Percentiles rank a stretch among this genome's conserved stretches.
Evolutionary conservation across 495 filamentous ascomycete genomes (phyloP).

Genomic region (Podospora pseudopauciseta): DNA sequence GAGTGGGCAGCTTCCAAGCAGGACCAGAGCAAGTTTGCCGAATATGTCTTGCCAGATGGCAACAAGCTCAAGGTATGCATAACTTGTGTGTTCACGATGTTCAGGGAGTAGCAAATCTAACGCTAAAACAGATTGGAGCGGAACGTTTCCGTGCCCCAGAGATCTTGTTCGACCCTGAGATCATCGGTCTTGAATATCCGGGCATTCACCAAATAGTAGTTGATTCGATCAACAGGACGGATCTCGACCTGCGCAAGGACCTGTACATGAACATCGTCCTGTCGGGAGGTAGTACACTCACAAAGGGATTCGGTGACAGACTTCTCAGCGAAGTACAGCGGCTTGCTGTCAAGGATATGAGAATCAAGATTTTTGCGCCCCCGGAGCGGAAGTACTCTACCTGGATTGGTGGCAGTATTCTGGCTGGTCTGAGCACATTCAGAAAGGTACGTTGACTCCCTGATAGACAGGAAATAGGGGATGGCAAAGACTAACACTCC

Average conservation of each 20-base stretch:
- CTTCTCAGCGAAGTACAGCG: constrained; percentile 87
- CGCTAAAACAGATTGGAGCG: constrained; percentile 61
- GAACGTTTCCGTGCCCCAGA: constrained; percentile 95
- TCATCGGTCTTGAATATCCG: constrained; percentile 95
- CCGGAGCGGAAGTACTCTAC: constrained; percentile 97
- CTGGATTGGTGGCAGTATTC: constrained; percentile 97
- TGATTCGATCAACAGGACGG: constrained; percentile 93
- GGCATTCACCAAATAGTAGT: constrained; percentile 97
- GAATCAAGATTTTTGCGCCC: constrained; percentile 97
- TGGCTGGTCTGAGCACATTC: constrained; percentile 96
- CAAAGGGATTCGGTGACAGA: constrained; percentile 87
- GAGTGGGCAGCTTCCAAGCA: constrained; percentile 74
- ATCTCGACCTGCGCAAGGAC: constrained; percentile 91
- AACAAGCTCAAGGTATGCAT: constrained; percentile 76
- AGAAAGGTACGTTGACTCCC: constrained; percentile 67
- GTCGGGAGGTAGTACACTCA: constrained; percentile 87
- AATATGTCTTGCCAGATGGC: constrained; percentile 89
- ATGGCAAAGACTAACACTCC: constrained; percentile 12
- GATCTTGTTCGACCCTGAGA: constrained; percentile 95
- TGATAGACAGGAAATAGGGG: background rate
- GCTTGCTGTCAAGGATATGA: constrained; percentile 95
- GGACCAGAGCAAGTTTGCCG: constrained; percentile 65
- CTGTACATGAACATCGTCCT: constrained; percentile 96
- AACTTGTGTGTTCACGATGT: constrained; percentile 17
- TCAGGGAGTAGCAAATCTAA: background rate